Conservation (phyloP, 306 rosid species). For the Dalbergia cultrata region DNA sequence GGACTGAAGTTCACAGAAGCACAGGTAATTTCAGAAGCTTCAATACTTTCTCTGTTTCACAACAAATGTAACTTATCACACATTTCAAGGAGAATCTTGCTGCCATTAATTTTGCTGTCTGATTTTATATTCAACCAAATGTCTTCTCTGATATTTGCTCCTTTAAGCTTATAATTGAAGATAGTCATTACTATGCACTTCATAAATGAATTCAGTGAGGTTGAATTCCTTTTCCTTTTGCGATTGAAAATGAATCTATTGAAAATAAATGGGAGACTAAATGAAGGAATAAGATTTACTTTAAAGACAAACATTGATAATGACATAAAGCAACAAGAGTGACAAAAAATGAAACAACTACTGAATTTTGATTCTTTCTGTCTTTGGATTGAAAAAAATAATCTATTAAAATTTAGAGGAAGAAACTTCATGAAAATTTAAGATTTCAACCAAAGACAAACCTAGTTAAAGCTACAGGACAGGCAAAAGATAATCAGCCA, state of each 20-base stretch:
- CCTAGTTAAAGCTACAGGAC: slow-evolving; percentile 1
- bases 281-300: slow-evolving; percentile 17
- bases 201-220: slow-evolving; percentile 6
- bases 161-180: slow-evolving; percentile 16
- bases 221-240: slow-evolving; percentile 16
- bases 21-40: slow-evolving; percentile 63
- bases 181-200: neutral
- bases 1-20: slow-evolving; percentile 91
- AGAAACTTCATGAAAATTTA: slow-evolving; percentile 1
- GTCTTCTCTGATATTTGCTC: neutral
- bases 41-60: slow-evolving; percentile 11
- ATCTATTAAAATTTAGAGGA: neutral
- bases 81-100: slow-evolving; percentile 1
- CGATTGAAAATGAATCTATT: slow-evolving; percentile 11
- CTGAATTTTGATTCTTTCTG: neutral
- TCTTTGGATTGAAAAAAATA: slow-evolving; percentile 21
- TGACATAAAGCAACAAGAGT: slow-evolving; percentile 2
- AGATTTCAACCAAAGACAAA: neutral
- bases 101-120: neutral
- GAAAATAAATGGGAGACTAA: neutral
- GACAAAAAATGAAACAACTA: neutral
- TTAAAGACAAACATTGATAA: neutral
- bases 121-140: slow-evolving; percentile 15
- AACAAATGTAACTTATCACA: slow-evolving; percentile 13
- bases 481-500: neutral